Evolutionary conservation across 768 basidiomycete genomes (phyloP).

Genomic region (Kwoniella dendrophila): DNA sequence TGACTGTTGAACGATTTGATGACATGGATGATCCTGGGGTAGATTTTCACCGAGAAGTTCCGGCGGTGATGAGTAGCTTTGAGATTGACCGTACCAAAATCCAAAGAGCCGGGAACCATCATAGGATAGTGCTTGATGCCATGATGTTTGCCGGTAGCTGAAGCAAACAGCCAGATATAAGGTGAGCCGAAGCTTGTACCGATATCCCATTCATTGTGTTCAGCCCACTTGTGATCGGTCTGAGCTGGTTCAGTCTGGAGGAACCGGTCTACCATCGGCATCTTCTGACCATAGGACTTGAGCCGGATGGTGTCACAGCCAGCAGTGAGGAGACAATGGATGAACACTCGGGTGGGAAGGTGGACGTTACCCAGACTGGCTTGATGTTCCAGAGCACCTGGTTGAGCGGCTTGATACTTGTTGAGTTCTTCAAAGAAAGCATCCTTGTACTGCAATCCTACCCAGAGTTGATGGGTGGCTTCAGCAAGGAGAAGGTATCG

Average conservation of each 20-base stretch:
- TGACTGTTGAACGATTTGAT: constrained; percentile 38
- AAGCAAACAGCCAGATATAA: too few relatives aligned
- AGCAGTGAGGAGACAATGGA: constrained; percentile 20
- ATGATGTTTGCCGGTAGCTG: too few relatives aligned
- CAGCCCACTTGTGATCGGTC: too few relatives aligned
- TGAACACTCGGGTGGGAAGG: constrained; percentile 22
- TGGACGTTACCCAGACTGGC: constrained; percentile 19
- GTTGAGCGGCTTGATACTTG: constrained; percentile 19
- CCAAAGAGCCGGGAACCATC: too few relatives aligned
- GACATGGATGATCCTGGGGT: constrained; percentile 32
- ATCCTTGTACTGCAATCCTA: constrained; percentile 16
- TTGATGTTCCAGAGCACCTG: constrained; percentile 12
- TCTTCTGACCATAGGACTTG: constrained; percentile 33
- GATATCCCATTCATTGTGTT: too few relatives aligned
- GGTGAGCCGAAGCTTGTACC: too few relatives aligned
- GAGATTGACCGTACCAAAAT: too few relatives aligned
- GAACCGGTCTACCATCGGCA: constrained; percentile 18
- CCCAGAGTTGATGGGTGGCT: constrained; percentile 25
- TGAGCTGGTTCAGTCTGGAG: constrained; percentile 23
- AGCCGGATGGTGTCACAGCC: constrained; percentile 21
- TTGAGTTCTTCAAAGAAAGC: constrained; percentile 13
- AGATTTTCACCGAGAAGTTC: constrained; percentile 28
- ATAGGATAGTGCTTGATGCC: too few relatives aligned
- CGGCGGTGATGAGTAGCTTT: constrained; percentile 4
- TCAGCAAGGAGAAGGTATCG: constrained; percentile 17